These are phyloP conservation scores for Ceratocystis ficicola DNA, from an alignment of 2,329 filamentous ascomycete species.

Conservation along the genomic window DNA sequence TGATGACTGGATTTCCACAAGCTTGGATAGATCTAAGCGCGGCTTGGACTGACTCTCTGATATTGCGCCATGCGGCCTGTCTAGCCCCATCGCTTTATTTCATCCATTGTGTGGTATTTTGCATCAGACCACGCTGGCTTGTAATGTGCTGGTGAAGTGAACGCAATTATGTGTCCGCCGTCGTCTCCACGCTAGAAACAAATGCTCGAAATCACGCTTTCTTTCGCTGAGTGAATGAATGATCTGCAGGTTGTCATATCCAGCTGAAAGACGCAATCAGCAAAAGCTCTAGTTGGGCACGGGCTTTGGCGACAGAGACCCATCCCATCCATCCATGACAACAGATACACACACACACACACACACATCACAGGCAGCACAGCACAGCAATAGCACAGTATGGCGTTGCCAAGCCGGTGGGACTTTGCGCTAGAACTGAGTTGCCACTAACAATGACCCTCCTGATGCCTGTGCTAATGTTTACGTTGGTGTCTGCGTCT, in stretches of 20 bases:
- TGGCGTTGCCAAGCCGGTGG: not conserved
- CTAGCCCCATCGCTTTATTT: no score
- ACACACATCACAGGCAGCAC: not conserved
- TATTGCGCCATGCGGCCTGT: not conserved
- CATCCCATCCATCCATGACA: not conserved
- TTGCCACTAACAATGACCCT: conserved; percentile 9
- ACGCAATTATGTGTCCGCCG: no score
- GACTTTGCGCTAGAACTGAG: not conserved
- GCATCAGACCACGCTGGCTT: no score
- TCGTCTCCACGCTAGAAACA: no score
- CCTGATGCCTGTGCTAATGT: not conserved
- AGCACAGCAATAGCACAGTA: not conserved
- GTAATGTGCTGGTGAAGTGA: no score
- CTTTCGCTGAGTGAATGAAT: not conserved
- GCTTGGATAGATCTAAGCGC: not conserved
- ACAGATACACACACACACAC: not conserved
- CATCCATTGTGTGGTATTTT: no score
- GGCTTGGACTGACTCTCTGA: not conserved
- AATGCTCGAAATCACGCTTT: not conserved
- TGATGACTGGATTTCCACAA: not conserved
- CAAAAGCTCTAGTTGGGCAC: not conserved
- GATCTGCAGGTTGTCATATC: conserved; percentile 3
- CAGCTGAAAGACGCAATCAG: not conserved
- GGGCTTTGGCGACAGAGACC: not conserved
- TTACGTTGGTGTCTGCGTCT: not conserved